A percentile compares a stretch with the other conserved stretches of the same genome.
Evolutionary conservation across 345 rosid genomes (phyloP).

Genomic region (Rhodamnia rubescens): DNA sequence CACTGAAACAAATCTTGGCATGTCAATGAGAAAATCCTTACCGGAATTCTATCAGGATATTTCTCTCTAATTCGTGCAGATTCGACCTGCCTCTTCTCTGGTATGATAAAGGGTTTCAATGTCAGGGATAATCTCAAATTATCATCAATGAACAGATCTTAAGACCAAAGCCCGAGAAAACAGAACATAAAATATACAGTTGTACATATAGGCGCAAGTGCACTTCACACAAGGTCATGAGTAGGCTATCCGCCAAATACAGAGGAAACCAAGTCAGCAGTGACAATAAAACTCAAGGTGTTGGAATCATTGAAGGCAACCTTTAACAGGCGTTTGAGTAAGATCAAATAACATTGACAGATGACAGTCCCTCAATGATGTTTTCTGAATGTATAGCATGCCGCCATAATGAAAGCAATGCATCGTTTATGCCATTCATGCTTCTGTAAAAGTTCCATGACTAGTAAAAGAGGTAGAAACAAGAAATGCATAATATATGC

Average conservation of each 20-base stretch:
- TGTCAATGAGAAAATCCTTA: conserved; percentile 10
- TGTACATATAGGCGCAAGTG: neutral
- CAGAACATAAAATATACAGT: neutral
- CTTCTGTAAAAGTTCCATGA: neutral
- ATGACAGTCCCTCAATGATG: neutral
- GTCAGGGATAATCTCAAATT: neutral
- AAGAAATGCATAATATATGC: neutral
- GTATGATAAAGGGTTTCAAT: neutral
- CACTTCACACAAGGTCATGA: neutral
- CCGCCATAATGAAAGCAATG: neutral
- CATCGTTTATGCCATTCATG: neutral
- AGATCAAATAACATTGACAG: neutral
- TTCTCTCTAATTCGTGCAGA: conserved; percentile 75
- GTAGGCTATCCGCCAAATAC: neutral
- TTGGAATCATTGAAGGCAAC: neutral
- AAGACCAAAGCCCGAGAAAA: neutral
- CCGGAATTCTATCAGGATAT: conserved; percentile 89
- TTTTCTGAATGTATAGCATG: neutral
- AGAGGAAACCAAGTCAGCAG: neutral
- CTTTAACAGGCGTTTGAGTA: neutral
- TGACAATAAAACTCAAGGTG: neutral
- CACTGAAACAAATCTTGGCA: neutral
- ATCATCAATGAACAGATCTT: neutral
- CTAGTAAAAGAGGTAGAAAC: neutral
- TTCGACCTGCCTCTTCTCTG: conserved; percentile 85